Percentiles rank a stretch among this genome's conserved stretches.
These are phyloP conservation scores for Acanthamoeba lenticulata DNA, from an alignment of 208 protist genomes.

Conservation along the genomic window DNA sequence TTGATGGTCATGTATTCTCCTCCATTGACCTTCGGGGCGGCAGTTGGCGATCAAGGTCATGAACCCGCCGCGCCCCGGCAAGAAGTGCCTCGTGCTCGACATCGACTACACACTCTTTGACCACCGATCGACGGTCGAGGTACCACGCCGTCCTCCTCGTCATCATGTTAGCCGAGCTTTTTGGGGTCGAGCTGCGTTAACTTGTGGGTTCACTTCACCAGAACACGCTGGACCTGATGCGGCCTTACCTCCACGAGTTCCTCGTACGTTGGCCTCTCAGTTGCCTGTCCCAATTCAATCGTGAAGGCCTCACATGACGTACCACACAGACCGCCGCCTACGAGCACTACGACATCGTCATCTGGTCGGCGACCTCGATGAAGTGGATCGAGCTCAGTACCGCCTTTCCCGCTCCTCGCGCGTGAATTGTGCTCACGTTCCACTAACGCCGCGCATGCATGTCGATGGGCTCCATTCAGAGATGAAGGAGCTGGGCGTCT, in stretches of 20 bases:
- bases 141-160: background rate
- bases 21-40: no score
- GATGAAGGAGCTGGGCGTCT: slow-evolving; percentile 44
- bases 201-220: background rate
- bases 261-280: background rate
- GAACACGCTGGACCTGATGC: slow-evolving; percentile 28
- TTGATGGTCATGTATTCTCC: background rate
- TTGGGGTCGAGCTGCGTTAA: background rate
- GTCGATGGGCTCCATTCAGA: background rate
- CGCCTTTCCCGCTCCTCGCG: background rate
- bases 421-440: background rate
- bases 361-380: slow-evolving; percentile 52
- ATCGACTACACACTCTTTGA: slow-evolving; percentile 66
- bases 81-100: slow-evolving; percentile 50
- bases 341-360: slow-evolving; percentile 51
- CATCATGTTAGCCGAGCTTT: background rate
- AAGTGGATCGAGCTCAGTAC: slow-evolving; percentile 54
- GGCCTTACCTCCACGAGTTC: slow-evolving; percentile 42
- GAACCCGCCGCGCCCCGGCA: slow-evolving; percentile 17
- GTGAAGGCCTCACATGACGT: no score
- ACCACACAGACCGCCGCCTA: background rate
- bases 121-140: slow-evolving; percentile 30
- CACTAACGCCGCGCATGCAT: no score
- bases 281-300: background rate
- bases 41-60: slow-evolving; percentile 47